Percentiles rank a stretch among this genome's conserved stretches.
Evolutionary conservation across 495 filamentous ascomycete genomes (phyloP).

Genomic region (Neurospora sp.): DNA sequence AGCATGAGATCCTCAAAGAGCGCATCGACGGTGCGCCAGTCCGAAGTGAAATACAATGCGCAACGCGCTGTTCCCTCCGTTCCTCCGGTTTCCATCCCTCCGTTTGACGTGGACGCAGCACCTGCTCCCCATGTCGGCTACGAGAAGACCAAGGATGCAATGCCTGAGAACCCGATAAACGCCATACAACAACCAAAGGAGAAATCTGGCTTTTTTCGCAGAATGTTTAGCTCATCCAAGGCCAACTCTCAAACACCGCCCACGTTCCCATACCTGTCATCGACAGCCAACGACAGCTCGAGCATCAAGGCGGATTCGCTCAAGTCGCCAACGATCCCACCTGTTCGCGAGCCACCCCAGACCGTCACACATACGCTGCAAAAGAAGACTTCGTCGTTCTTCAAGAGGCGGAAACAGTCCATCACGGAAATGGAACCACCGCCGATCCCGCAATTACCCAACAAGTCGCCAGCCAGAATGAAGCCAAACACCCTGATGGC

Average conservation of each 20-base stretch:
- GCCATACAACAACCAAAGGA: slow-evolving; percentile 44
- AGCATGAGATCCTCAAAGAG: slow-evolving; percentile 56
- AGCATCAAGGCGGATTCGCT: slow-evolving; percentile 11
- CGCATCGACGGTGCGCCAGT: slow-evolving; percentile 30
- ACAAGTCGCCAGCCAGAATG: slow-evolving; percentile 21
- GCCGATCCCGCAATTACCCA: slow-evolving; percentile 24
- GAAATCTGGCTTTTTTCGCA: slow-evolving; percentile 80
- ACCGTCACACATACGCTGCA: slow-evolving; percentile 48
- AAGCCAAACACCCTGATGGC: slow-evolving; percentile 17
- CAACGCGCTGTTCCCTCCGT: slow-evolving; percentile 19
- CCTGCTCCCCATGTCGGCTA: slow-evolving; percentile 47
- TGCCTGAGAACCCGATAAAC: slow-evolving; percentile 15
- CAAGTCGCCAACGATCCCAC: slow-evolving; percentile 36
- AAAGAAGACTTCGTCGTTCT: slow-evolving; percentile 89
- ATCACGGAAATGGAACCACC: slow-evolving; percentile 42
- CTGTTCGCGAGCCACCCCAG: slow-evolving; percentile 36
- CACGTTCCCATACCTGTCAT: slow-evolving; percentile 11
- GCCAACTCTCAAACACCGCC: slow-evolving; percentile 11
- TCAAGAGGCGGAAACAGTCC: slow-evolving; percentile 86
- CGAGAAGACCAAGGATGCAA: slow-evolving; percentile 44
- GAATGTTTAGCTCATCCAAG: slow-evolving; percentile 67
- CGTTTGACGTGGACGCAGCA: slow-evolving; percentile 34
- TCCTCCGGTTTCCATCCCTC: slow-evolving; percentile 15
- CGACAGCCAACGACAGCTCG: slow-evolving; percentile 12
- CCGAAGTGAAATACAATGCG: slow-evolving; percentile 13